phyloP scores from a whole-genome alignment of 805 yeast genomes.

The Wickerhamiella parazyma region DNA sequence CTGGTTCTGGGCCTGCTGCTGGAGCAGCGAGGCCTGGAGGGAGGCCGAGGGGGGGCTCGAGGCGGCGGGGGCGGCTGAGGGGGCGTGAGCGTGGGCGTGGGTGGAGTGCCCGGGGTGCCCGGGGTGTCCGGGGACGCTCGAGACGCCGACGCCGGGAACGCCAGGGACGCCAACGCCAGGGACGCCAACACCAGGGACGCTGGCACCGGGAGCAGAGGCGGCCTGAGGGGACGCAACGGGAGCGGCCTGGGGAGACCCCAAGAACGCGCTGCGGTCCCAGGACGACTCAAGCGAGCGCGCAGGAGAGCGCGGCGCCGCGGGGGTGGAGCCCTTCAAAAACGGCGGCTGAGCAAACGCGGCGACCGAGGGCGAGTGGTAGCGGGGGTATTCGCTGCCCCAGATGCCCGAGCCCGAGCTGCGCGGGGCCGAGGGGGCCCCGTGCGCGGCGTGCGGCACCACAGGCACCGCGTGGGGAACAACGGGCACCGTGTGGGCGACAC shows the following conservation, averaged over 20 bases:
- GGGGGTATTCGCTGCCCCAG: constrained; percentile 8
- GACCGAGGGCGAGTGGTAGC: constrained; percentile 6
- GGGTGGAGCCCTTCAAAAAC: constrained; percentile 6
- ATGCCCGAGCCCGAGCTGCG: constrained; percentile 6
- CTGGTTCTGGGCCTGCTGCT: constrained; percentile 9
- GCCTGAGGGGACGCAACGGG: no score
- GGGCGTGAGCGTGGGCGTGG: no score
- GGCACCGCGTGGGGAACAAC: background rate
- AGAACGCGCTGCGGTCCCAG: constrained; percentile 6
- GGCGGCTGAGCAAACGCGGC: constrained; percentile 1
- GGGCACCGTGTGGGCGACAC: background rate
- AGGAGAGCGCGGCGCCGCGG: background rate
- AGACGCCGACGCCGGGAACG: no score
- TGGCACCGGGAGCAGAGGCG: no score
- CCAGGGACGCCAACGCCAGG: no score
- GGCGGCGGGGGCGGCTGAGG: constrained; percentile 11
- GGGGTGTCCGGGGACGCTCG: no score
- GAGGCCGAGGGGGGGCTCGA: constrained; percentile 9
- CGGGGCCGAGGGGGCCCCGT: background rate
- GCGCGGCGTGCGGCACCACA: background rate
- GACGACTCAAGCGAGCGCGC: constrained; percentile 3
- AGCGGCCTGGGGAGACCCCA: constrained; percentile 10
- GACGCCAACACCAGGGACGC: no score
- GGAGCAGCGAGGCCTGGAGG: constrained; percentile 9
- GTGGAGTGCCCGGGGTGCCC: no score